Evolutionary conservation across 768 basidiomycete species (phyloP).

Genomic region (Tubosaeta brunneosetosa): DNA sequence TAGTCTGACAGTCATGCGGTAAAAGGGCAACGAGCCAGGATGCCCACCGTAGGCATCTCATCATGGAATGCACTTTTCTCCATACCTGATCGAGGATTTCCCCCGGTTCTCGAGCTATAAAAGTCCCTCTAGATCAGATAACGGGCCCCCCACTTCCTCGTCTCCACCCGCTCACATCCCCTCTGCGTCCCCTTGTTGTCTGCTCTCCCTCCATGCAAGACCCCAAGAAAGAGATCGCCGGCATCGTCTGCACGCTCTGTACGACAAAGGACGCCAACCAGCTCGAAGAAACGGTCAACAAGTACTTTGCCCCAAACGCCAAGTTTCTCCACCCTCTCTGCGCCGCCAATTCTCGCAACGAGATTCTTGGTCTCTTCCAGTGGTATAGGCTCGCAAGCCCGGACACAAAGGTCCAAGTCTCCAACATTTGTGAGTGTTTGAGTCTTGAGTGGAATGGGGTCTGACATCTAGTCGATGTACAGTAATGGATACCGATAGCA

Average conservation of each 20-base stretch:
- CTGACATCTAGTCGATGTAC: conserved; percentile 1
- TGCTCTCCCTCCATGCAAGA: conserved; percentile 45
- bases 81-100: not conserved
- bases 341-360: conserved; percentile 48
- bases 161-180: not conserved
- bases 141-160: not conserved
- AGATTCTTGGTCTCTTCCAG: conserved; percentile 56
- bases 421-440: conserved; percentile 39
- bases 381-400: conserved; percentile 68
- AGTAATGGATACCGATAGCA: conserved; percentile 47
- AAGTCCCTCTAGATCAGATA: conserved; percentile 2
- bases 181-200: not conserved
- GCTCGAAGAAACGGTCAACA: conserved; percentile 43
- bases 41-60: not conserved
- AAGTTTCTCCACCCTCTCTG: conserved; percentile 58
- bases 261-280: conserved; percentile 46
- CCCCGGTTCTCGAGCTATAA: conserved; percentile 15
- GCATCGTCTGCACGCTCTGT: conserved; percentile 43
- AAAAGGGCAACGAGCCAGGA: not conserved
- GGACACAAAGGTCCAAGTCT: conserved; percentile 36
- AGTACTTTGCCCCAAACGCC: conserved; percentile 52
- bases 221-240: conserved; percentile 46
- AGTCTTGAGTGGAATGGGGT: not conserved
- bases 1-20: too few species aligned
- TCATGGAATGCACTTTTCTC: not conserved